Percentiles rank a stretch among this genome's conserved stretches.
Conservation (phyloP, 345 rosid genomes). For the Brassica nigra region DNA sequence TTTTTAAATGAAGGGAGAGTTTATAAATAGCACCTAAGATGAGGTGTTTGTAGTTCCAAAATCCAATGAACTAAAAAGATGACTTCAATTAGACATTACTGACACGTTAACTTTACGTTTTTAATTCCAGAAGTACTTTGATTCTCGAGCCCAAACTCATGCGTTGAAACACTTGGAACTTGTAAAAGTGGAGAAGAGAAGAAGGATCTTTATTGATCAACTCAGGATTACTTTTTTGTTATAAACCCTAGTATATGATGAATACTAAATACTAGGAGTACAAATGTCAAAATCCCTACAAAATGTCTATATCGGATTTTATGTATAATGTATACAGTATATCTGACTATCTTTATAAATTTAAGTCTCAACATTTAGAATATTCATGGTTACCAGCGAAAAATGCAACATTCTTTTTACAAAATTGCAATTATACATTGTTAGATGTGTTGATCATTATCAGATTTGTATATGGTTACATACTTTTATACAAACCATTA, state of each 20-base stretch:
- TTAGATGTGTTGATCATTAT: neutral
- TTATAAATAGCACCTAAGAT: neutral
- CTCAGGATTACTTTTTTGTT: neutral
- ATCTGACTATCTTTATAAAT: neutral
- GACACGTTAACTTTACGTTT: constrained; percentile 27
- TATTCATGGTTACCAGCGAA: neutral
- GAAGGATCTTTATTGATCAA: neutral
- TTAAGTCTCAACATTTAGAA: neutral
- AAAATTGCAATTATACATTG: neutral
- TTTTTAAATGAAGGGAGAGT: neutral
- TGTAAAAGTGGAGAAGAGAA: constrained; percentile 26
- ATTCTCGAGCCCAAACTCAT: constrained; percentile 31
- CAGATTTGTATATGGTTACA: neutral
- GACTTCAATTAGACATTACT: constrained; percentile 9
- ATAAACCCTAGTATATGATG: neutral
- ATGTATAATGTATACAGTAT: neutral
- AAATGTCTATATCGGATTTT: neutral
- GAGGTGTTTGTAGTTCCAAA: constrained; percentile 19
- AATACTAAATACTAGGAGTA: neutral
- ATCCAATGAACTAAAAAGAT: constrained; percentile 34
- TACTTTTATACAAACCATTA: neutral
- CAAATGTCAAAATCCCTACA: neutral
- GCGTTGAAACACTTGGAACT: constrained; percentile 36
- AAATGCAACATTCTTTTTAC: neutral
- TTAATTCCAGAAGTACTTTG: constrained; percentile 26